Conservation (phyloP, 1,284 basidiomycete genomes). For the Leccinum colubrinum region DNA sequence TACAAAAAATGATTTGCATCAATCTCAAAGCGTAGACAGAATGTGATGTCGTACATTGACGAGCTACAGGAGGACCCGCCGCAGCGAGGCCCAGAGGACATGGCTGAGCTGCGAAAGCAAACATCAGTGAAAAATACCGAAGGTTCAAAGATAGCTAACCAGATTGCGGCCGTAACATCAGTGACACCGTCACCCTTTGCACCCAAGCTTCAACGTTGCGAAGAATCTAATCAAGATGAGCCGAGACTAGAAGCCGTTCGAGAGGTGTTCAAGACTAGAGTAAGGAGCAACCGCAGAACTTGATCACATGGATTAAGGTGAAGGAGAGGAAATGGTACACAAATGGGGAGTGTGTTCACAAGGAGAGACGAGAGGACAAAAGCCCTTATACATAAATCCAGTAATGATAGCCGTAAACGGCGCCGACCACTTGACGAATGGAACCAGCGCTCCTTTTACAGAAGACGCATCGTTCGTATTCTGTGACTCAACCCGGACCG, state of each 20-base stretch:
- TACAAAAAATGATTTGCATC: too few species aligned
- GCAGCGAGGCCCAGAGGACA: constrained; percentile 26
- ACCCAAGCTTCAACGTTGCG: constrained; percentile 32
- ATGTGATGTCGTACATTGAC: constrained; percentile 20
- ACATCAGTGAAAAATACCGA: neutral
- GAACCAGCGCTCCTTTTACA: too few species aligned
- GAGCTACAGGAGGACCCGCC: constrained; percentile 9
- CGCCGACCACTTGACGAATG: too few species aligned
- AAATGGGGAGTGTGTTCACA: neutral
- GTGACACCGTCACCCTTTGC: constrained; percentile 31
- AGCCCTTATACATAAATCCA: constrained; percentile 16
- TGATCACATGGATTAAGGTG: constrained; percentile 10
- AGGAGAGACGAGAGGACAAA: neutral
- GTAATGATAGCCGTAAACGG: too few species aligned
- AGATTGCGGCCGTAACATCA: constrained; percentile 32
- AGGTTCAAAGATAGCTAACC: constrained; percentile 10
- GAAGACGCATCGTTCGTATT: too few species aligned
- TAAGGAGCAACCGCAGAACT: constrained; percentile 7
- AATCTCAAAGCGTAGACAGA: neutral
- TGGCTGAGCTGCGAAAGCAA: constrained; percentile 20
- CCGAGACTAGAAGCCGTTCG: constrained; percentile 18
- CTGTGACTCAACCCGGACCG: too few species aligned
- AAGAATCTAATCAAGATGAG: constrained; percentile 57
- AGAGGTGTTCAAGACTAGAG: constrained; percentile 7
- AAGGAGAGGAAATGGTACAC: neutral